Base-by-base conservation (phyloP, 202 grass and related monocot species). In the Dendrocalamus latiflorus region DNA sequence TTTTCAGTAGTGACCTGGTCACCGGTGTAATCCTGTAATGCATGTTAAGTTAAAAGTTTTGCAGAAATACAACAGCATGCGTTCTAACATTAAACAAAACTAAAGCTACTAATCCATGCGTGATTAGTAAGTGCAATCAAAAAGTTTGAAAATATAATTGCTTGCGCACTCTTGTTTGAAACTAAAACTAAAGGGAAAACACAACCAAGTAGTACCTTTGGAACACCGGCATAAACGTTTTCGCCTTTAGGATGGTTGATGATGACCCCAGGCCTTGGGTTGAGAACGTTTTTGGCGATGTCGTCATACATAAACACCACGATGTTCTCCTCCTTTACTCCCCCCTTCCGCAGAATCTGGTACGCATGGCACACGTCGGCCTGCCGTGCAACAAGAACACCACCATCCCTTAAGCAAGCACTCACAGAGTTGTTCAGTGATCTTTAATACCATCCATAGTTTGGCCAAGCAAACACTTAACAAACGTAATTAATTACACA, bases 321-420 rank as follows among this genome's bases (percentile, higher is more conserved):
- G 22, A 98, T 98, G 69, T 98, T 98, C 72, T 98, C 93, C 86
- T 95, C 93, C 69, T 89, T 87, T 15, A 95, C 50, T 54, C 93
- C 91, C 20, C 95, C 91, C 22, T 76, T 85, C 87, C 30, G 59
- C 57, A 95, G 84, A 67, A 98, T 83, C 76, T 95, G 95, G 85
- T 93, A 98, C 0, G 95, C 93, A 54, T 98, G 93, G 62, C 93
- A 98, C 56, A 98, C 87, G 85, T 98, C 95, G 50, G 95, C 93
- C 93, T 98, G 74, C 55, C 10, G 49, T 65, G 81, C 18, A 60
- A n/a, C 69, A 89, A 85, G 21, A 72, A 65, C 10, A 59, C 2
- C 26, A 63, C 4, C 1, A 44, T 37, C 8, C n/a, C 6, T 59
- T 68, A 45, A 80, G 45, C 56, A 75, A 86, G 71, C 28, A 68